Base-by-base conservation (phyloP, 306 rosid genomes). In the Herpetospermum pedunculosum region DNA sequence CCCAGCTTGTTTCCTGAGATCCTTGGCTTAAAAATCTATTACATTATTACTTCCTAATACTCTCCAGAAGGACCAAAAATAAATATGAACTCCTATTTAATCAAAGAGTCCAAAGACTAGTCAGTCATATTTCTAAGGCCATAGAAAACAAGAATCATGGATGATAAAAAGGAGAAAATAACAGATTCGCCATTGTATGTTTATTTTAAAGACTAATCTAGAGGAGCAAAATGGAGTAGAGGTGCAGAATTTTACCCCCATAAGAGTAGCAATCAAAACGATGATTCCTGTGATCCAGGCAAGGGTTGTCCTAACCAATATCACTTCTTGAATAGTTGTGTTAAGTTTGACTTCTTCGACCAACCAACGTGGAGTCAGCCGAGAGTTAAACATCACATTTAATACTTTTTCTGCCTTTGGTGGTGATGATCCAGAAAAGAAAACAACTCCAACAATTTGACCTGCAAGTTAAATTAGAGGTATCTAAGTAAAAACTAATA, bases 271-370 rank as follows among this genome's bases (percentile, higher is more conserved):
- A 80, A 91, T 72, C 37, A 95, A 81, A 72, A 95, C 86, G 80
- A 95, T 87, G 35, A 91, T 81, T 80, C 97, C 99, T 13, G 92
- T 89, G 78, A 88, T 6, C 97, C 97, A 91, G 29, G 99, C 99
- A 69, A 95, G 89, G 48, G 83, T 85, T 74, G 73, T 79, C 77
- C 97, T 85, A 77, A 95, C 97, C 86, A 95, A 79, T 8, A 73
- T 25, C 49, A 94, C 92, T 80, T 81, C 80, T 12, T 21, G 40
- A 72, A 30, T 8, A 50, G 77, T 75, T 34, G 52, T 55, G 60
- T 84, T 76, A n/a, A 0, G 2, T 16, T 75, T 10, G 69, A 28
- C 65, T 64, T 82, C 70, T 82, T 94, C 97, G 35, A 12, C 90
- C 87, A 94, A 82, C 88, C 62, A 81, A 67, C 99, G 96, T 2